Evolutionary conservation across 2,329 filamentous ascomycete genomes (phyloP).

Genomic region (Ilyonectria destructans): DNA sequence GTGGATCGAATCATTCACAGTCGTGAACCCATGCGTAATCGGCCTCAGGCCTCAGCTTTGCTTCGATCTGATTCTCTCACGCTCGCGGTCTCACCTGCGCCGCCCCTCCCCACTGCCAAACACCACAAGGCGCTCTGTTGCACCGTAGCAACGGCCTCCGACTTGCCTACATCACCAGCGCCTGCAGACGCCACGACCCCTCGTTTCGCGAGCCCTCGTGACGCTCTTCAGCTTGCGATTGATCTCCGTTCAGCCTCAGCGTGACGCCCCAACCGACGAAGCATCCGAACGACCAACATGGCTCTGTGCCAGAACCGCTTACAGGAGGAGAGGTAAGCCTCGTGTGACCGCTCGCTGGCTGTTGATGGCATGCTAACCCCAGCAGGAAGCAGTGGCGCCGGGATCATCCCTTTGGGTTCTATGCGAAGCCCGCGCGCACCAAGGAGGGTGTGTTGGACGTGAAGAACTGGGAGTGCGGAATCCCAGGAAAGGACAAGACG

Average conservation of each 20-base stretch:
- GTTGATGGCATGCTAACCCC: conserved; percentile 40
- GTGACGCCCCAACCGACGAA: conserved; percentile 13
- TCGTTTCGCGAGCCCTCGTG: conserved; percentile 27
- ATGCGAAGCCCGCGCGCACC: conserved; percentile 88
- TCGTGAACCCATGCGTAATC: conserved; percentile 45
- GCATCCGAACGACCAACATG: conserved; percentile 67
- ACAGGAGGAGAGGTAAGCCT: conserved; percentile 85
- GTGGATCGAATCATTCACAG: conserved; percentile 48
- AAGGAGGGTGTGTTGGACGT: conserved; percentile 88
- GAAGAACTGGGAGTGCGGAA: conserved; percentile 96
- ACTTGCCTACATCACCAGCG: conserved; percentile 4
- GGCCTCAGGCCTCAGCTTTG: conserved; percentile 30
- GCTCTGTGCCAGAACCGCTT: conserved; percentile 91
- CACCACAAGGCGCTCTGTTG: conserved; percentile 14
- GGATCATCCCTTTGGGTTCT: conserved; percentile 98
- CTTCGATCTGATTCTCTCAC: conserved; percentile 36
- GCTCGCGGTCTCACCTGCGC: conserved; percentile 12
- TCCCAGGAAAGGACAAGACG: conserved; percentile 96
- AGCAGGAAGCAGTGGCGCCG: conserved; percentile 94
- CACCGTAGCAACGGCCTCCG: conserved; percentile 9
- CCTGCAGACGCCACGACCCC: conserved; percentile 18
- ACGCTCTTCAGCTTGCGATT: conserved; percentile 26
- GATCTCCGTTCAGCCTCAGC: conserved; percentile 22
- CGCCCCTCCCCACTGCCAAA: conserved; percentile 14
- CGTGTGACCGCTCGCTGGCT: background rate